Percentiles rank a stretch among this genome's conserved stretches.
phyloP scores from a whole-genome alignment of 192 early-diverging fungal species.

The Jimgerdemannia lactiflua region DNA sequence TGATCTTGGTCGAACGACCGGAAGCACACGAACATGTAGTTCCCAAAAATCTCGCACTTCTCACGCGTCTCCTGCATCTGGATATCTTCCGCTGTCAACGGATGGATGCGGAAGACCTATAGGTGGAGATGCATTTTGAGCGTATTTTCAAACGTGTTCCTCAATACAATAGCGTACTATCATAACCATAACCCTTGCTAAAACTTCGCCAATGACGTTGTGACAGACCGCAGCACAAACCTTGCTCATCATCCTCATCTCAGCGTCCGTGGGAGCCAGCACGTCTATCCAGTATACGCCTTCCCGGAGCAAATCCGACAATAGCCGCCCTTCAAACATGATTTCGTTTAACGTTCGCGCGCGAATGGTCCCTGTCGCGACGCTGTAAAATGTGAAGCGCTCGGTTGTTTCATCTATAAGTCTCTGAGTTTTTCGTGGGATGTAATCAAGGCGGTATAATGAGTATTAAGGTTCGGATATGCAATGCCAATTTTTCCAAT shows the following conservation, averaged over 20 bases:
- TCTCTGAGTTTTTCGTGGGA: neutral
- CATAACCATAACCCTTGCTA: no score
- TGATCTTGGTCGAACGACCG: conserved; percentile 70
- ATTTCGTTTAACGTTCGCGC: neutral
- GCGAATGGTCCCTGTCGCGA: neutral
- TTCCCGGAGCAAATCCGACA: neutral
- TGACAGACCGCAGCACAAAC: conserved; percentile 14
- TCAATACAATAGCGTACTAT: no score
- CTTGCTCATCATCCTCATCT: conserved; percentile 57
- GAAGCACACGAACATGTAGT: conserved; percentile 94
- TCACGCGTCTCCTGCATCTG: conserved; percentile 83
- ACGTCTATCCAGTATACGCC: conserved; percentile 60
- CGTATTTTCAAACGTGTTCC: no score
- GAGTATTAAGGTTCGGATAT: no score
- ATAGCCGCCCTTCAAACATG: neutral
- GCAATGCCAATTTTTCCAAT: neutral
- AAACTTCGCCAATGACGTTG: neutral
- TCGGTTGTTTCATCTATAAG: neutral
- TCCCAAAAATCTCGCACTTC: conserved; percentile 85
- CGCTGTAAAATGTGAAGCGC: neutral
- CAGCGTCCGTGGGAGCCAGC: conserved; percentile 54
- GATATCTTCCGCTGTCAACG: conserved; percentile 88
- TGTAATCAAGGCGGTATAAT: neutral
- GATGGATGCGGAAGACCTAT: conserved; percentile 72
- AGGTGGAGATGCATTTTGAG: neutral